Conservation (phyloP, 805 yeast genomes). For the Saccharomycopsis selenospora region DNA sequence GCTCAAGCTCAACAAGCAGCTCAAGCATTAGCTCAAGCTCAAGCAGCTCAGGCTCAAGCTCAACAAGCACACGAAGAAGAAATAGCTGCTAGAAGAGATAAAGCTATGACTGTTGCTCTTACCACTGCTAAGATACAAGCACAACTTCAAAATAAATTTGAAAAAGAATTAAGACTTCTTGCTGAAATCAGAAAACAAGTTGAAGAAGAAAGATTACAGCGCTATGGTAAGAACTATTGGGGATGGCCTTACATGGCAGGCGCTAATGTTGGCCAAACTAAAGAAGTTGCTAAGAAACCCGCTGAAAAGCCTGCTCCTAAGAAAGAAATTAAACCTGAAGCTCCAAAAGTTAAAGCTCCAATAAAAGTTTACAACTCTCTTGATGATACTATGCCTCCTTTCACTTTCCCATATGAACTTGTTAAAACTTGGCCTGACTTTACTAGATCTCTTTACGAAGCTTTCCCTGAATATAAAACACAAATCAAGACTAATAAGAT, state of each 20-base stretch:
- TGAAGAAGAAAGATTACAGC: constrained; percentile 18
- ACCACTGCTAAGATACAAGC: constrained; percentile 20
- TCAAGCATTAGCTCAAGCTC: constrained; percentile 22
- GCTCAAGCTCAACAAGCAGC: constrained; percentile 21
- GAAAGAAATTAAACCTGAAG: constrained; percentile 7
- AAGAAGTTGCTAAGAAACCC: not conserved
- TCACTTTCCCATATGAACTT: constrained; percentile 16
- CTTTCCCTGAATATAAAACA: constrained; percentile 14
- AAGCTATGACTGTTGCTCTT: constrained; percentile 14
- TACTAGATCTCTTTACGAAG: constrained; percentile 11
- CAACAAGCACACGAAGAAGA: constrained; percentile 6
- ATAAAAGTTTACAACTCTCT: constrained; percentile 14
- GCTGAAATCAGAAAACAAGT: constrained; percentile 14
- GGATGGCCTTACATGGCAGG: constrained; percentile 17
- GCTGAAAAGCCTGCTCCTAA: not conserved
- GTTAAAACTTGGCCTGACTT: constrained; percentile 16
- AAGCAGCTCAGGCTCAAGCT: constrained; percentile 6
- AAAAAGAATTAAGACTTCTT: constrained; percentile 14
- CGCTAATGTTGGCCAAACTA: not conserved
- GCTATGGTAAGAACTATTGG: constrained; percentile 21
- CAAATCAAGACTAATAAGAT: constrained; percentile 9
- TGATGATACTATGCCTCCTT: constrained; percentile 7
- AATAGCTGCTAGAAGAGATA: constrained; percentile 8
- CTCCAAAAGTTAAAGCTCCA: constrained; percentile 13
- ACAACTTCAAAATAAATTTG: constrained; percentile 17